These are phyloP conservation scores for Penicillium malachiteum DNA, from an alignment of 495 filamentous ascomycete genomes.

Conservation along the genomic window DNA sequence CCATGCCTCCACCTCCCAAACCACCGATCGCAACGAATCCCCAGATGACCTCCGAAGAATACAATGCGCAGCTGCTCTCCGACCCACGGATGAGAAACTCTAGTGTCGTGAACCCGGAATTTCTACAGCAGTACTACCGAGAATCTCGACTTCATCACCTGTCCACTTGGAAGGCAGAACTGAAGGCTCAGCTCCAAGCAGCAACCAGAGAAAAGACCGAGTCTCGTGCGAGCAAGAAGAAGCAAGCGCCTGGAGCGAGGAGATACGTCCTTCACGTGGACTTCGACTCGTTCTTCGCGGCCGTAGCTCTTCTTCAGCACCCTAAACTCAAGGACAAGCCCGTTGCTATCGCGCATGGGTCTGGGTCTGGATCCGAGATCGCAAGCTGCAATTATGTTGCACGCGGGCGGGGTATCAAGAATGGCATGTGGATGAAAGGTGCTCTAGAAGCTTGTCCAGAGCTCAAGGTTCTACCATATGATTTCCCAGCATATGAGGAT, in stretches of 20 bases:
- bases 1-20: slow-evolving; percentile 5
- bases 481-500: slow-evolving; percentile 92
- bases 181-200: slow-evolving; percentile 82
- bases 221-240: slow-evolving; percentile 49
- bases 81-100: slow-evolving; percentile 83
- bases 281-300: slow-evolving; percentile 97
- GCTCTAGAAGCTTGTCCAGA: slow-evolving; percentile 81
- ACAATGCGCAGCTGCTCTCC: slow-evolving; percentile 76
- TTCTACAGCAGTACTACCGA: slow-evolving; percentile 89
- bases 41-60: slow-evolving; percentile 80
- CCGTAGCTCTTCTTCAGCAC: slow-evolving; percentile 75
- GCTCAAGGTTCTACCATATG: slow-evolving; percentile 83
- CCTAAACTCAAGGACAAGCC: slow-evolving; percentile 80
- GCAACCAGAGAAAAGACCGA: slow-evolving; percentile 67
- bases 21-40: slow-evolving; percentile 22
- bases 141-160: slow-evolving; percentile 93
- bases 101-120: slow-evolving; percentile 85
- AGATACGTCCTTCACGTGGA: slow-evolving; percentile 93
- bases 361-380: slow-evolving; percentile 81
- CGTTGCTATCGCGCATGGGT: slow-evolving; percentile 84
- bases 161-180: slow-evolving; percentile 90
- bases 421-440: slow-evolving; percentile 98
- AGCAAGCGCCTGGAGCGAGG: slow-evolving; percentile 57
- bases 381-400: slow-evolving; percentile 96
- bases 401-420: slow-evolving; percentile 80